Percentiles rank a stretch among this genome's conserved stretches.
phyloP scores from a whole-genome alignment of 1,139 yeast species.

The Candida smagusa region DNA sequence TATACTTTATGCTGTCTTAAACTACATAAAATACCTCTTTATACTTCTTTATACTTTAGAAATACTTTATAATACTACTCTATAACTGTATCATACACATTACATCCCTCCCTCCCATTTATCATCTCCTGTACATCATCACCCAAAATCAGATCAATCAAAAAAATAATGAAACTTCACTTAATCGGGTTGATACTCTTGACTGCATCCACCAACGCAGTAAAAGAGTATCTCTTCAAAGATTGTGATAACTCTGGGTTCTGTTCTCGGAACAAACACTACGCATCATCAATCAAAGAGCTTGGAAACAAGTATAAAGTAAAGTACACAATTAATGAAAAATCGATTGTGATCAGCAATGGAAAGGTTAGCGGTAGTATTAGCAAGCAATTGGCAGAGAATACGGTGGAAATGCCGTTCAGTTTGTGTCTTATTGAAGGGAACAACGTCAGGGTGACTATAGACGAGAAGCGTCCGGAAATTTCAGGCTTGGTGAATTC shows the following conservation, averaged over 20 bases:
- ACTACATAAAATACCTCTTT: too few species aligned
- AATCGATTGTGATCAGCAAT: conserved; percentile 28
- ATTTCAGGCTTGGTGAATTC: conserved; percentile 21
- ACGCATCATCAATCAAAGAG: conserved; percentile 47
- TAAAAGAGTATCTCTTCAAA: conserved; percentile 71
- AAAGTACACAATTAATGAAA: conserved; percentile 53
- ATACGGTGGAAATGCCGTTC: conserved; percentile 45
- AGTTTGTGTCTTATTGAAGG: conserved; percentile 53
- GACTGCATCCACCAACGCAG: conserved; percentile 31
- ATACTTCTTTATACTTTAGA: too few species aligned
- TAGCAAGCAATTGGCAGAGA: conserved; percentile 34
- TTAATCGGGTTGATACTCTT: conserved; percentile 2
- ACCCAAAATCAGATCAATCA: background rate
- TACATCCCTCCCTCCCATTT: too few species aligned
- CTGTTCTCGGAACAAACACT: conserved; percentile 76
- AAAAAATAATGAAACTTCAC: conserved; percentile 1
- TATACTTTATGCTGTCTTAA: too few species aligned
- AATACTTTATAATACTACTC: too few species aligned
- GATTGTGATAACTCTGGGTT: conserved; percentile 82
- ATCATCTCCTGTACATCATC: too few species aligned
- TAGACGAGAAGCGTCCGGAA: conserved; percentile 53
- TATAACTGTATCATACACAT: too few species aligned
- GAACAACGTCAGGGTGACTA: conserved; percentile 53
- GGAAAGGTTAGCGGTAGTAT: conserved; percentile 40
- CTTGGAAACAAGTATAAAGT: conserved; percentile 28